A percentile compares a stretch with the other conserved stretches of the same genome.
phyloP scores from a whole-genome alignment of 164 flowering plant species.

The Aristolochia contorta region DNA sequence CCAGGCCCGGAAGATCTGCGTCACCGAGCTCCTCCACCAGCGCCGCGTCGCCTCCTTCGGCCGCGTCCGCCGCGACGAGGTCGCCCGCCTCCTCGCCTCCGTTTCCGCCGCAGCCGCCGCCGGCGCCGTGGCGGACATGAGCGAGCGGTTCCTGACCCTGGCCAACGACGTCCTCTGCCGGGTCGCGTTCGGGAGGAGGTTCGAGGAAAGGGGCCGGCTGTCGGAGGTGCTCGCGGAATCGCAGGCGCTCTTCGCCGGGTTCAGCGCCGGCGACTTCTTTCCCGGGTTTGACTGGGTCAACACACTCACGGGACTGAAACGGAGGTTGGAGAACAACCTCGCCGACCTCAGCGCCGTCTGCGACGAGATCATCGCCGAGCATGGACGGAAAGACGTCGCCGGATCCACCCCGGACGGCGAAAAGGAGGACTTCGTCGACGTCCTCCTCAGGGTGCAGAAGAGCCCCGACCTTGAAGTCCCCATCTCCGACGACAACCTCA shows the following conservation, averaged over 20 bases:
- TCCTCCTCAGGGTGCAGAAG: slow-evolving; percentile 32
- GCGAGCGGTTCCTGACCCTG: slow-evolving; percentile 20
- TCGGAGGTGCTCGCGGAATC: slow-evolving; percentile 34
- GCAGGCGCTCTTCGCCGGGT: slow-evolving; percentile 41
- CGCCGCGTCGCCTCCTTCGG: slow-evolving; percentile 32
- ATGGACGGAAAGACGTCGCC: slow-evolving; percentile 1
- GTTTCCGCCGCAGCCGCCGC: slow-evolving; percentile 7
- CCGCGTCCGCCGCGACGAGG: slow-evolving; percentile 33
- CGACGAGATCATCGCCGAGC: slow-evolving; percentile 35
- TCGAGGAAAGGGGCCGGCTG: slow-evolving; percentile 14
- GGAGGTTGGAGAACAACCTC: slow-evolving; percentile 29
- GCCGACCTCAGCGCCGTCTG: slow-evolving; percentile 27
- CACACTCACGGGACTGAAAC: slow-evolving; percentile 27
- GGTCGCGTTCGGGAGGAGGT: slow-evolving; percentile 58
- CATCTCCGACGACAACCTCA: slow-evolving; percentile 45
- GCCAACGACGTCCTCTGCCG: slow-evolving; percentile 49
- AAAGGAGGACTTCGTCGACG: slow-evolving; percentile 41
- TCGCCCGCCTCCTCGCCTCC: slow-evolving; percentile 13
- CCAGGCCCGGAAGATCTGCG: slow-evolving; percentile 38
- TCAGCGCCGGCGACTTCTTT: slow-evolving; percentile 40
- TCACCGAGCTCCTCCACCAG: slow-evolving; percentile 35
- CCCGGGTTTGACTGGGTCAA: slow-evolving; percentile 45
- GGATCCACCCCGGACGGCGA: background rate
- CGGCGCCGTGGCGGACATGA: slow-evolving; percentile 18
- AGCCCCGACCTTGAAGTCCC: slow-evolving; percentile 34